phyloP scores from a whole-genome alignment of 2,329 filamentous ascomycete species.

The Pezicula neosporulosa region DNA sequence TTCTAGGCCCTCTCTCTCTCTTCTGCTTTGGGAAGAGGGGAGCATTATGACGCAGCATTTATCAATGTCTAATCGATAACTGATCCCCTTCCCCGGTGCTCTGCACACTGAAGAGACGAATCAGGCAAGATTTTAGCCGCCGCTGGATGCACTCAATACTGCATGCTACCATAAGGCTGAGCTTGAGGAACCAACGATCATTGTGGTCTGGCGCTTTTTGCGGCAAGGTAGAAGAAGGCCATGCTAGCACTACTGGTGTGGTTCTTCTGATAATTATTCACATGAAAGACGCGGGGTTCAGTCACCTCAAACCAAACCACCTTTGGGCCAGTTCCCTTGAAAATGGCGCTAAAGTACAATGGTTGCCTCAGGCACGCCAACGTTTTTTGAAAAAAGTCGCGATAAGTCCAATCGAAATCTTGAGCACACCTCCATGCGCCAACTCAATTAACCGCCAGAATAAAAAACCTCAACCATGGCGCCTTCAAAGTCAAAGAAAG shows the following conservation, averaged over 20 bases:
- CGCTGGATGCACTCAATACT: background rate
- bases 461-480: slow-evolving; percentile 12
- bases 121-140: background rate
- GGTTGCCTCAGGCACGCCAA: background rate
- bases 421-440: slow-evolving; percentile 3
- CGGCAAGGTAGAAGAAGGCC: too few species aligned
- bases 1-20: slow-evolving; percentile 1
- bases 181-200: too few species aligned
- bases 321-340: background rate
- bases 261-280: too few species aligned
- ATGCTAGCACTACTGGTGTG: too few species aligned
- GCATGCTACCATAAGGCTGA: too few species aligned
- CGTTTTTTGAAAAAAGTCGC: slow-evolving; percentile 2
- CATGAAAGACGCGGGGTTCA: too few species aligned
- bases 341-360: background rate
- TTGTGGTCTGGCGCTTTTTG: too few species aligned
- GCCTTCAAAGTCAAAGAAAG: slow-evolving; percentile 16
- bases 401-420: background rate
- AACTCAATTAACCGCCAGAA: background rate
- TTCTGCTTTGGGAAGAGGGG: slow-evolving; percentile 8
- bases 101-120: background rate
- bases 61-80: slow-evolving; percentile 17
- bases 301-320: background rate
- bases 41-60: slow-evolving; percentile 10
- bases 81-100: slow-evolving; percentile 9